Evolutionary conservation across 2,329 filamentous ascomycete genomes (phyloP), one percentile per base, ranked within the genome.

Genomic region (Pseudocercospora eumusae): DNA sequence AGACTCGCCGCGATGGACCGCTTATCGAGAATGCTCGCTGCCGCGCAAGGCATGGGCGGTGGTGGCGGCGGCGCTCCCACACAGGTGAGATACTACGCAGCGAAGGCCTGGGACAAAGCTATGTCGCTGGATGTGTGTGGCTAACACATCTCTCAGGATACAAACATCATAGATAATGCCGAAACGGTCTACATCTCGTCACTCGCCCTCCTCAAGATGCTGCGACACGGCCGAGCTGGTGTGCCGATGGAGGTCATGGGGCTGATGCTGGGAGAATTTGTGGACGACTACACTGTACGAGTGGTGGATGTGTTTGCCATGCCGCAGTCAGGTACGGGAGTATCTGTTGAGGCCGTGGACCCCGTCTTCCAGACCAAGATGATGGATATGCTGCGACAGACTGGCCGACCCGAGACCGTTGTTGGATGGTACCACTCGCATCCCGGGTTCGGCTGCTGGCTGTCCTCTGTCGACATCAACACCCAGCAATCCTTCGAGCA

Each of bases 241-340:
- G 95, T 99, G 68, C 95, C 95, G 20, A 99, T 99, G 95, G 95
- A 99, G 83, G 95, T 99, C 77, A 99, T 99, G 95, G 95, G 95
- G 66, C 83, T 99, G 76, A 99, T 99, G 95, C 81, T 98, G 73
- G 95, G 95, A 77, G 95, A 98, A 78, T 98, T 99, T 71, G 93
- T 99, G 63, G 95, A 99, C 75, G 95, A 98, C 81, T 99, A 97
- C 80, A 99, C 95, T 63, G 95, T 99, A 66, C 89, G 93, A 69
- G 95, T 99, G 13, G 93, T 98, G 69, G 95, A 99, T 79, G 95
- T 99, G 27, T 99, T 99, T 79, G 95, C 95, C 64, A 99, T 99
- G 95, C 95, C 95, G 20, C 95, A 99, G 77, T 97, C 93, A 71
- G 95, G 95, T 80, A 99, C 95, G 1, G 95, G 95, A 70, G 95